These are phyloP conservation scores for Pleurotus citrinopileatus DNA, from an alignment of 768 basidiomycete genomes.

Conservation along the genomic window DNA sequence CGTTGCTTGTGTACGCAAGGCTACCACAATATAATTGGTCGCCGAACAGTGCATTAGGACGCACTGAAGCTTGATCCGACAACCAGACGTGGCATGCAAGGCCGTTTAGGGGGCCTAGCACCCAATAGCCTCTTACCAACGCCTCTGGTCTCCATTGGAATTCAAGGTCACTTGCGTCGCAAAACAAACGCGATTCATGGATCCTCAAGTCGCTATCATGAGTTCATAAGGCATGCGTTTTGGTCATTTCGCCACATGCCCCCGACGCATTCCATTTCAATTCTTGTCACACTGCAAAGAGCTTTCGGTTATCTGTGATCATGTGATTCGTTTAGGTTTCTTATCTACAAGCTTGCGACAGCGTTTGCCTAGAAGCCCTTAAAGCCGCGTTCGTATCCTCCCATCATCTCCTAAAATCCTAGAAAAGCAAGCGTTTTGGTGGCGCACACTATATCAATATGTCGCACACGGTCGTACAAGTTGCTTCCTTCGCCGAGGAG, in stretches of 20 bases:
- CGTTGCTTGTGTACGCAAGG: not conserved
- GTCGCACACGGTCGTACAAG: conserved; percentile 39
- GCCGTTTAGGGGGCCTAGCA: too few relatives aligned
- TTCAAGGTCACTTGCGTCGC: not conserved
- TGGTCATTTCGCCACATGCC: too few relatives aligned
- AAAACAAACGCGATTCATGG: not conserved
- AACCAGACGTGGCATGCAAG: not conserved
- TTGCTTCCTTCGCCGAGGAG: conserved; percentile 42
- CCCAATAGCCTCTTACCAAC: too few relatives aligned
- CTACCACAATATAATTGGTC: too few relatives aligned
- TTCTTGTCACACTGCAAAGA: not conserved
- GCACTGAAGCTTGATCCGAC: too few relatives aligned
- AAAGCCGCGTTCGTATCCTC: not conserved
- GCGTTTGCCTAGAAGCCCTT: not conserved
- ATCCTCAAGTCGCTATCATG: not conserved
- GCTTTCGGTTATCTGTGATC: not conserved
- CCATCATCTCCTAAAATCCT: not conserved
- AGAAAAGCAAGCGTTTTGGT: not conserved
- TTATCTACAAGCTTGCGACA: not conserved
- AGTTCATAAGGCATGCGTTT: not conserved
- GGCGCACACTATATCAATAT: conserved; percentile 22
- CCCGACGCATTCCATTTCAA: not conserved
- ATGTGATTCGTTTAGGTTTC: not conserved
- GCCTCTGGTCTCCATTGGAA: not conserved
- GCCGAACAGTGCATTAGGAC: too few relatives aligned